These are phyloP conservation scores for Pleurotus giganteus DNA, from an alignment of 768 basidiomycete genomes.

Conservation along the genomic window DNA sequence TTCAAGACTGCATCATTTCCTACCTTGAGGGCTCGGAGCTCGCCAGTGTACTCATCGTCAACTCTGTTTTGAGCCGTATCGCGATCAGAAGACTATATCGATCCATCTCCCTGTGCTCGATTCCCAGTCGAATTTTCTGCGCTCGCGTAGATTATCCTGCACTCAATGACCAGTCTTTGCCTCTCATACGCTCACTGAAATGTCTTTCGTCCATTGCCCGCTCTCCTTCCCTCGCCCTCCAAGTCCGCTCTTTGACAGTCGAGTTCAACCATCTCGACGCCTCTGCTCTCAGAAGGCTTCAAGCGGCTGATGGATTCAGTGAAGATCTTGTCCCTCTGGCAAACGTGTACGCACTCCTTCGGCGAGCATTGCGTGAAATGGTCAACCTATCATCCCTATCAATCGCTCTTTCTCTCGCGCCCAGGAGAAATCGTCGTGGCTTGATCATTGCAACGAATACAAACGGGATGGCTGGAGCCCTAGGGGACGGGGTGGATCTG, in stretches of 20 bases:
- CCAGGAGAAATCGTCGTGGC: background rate
- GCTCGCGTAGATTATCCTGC: background rate
- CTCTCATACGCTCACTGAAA: background rate
- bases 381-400: background rate
- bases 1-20: background rate
- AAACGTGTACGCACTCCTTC: constrained; percentile 1
- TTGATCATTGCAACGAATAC: constrained; percentile 22
- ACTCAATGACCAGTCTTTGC: background rate
- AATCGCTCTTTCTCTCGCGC: background rate
- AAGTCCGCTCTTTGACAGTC: constrained; percentile 1
- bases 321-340: background rate
- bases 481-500: constrained; percentile 43
- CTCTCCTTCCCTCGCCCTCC: background rate
- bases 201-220: background rate
- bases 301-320: background rate
- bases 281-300: background rate
- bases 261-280: background rate
- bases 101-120: background rate
- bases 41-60: background rate
- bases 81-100: constrained; percentile 1
- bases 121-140: background rate
- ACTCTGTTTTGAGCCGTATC: background rate
- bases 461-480: constrained; percentile 46
- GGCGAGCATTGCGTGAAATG: background rate
- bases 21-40: background rate